Base-by-base conservation (phyloP, 768 basidiomycete genomes). In the Tylopilus intermedius region DNA sequence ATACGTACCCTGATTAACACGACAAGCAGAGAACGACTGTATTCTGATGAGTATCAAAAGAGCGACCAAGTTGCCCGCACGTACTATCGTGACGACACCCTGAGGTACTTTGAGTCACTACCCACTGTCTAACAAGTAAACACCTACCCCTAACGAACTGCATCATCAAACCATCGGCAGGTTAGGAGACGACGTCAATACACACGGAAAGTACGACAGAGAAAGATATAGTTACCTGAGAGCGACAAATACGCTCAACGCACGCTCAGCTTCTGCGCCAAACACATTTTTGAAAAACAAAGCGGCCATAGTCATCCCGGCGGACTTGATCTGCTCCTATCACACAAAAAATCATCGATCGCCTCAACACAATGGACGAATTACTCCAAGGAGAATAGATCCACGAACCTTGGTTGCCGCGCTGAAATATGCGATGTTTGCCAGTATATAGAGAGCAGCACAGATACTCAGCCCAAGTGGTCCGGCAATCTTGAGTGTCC, bases 201-300 rank as follows among this genome's bases (percentile, higher is more conserved):
- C 0, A 7, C 8, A 35, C 21, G 4, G 14, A 7, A 4, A 33
- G 8, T 37, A 15, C 3, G 27, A 18, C 2, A 3, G 8, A 14
- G 10, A n/a, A 30, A 49, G 1, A 9, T 9, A 2, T 5, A 21
- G n/a, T 0, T 30, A 79, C 80, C 81, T 81, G 21, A 82, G 65
- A 9, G 81, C 81, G 37, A 83, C 74, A 42, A 83, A 79, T 1
- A 77, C 79, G 1, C 79, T 75, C n/a, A 83, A 61, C 3, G 79
- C 80, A 57, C 72, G 75, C 62, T 81, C 72, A 1, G 82, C 82
- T 4, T 70, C 52, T 0, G 61, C 57, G 6, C 82, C 82, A 47
- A 83, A 84, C 8, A 84, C 81, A 14, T 80, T 79, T 49, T 69
- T 60, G 63, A 84, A 84, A 62, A 83, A 84, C 30, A 83, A 61